phyloP scores from a whole-genome alignment of 768 basidiomycete genomes.

The Polyporus arcularius region DNA sequence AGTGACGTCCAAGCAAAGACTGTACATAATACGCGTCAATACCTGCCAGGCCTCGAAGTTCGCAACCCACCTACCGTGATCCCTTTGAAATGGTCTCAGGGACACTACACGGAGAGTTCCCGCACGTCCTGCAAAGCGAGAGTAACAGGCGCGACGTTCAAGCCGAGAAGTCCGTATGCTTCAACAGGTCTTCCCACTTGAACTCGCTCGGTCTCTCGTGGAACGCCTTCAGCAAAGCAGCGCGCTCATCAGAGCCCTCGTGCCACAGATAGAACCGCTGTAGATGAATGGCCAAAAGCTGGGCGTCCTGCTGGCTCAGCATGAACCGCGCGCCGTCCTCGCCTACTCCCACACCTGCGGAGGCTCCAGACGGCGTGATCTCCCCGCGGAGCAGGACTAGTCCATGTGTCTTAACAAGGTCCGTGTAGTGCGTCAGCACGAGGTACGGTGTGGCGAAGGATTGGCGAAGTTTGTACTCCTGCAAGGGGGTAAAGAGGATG shows the following conservation, averaged over 20 bases:
- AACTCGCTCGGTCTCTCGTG: conserved; percentile 80
- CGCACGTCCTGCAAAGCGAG: not conserved
- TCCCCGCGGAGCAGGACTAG: conserved; percentile 89
- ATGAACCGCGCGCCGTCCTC: conserved; percentile 50
- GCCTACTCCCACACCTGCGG: conserved; percentile 38
- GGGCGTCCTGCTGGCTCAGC: conserved; percentile 80
- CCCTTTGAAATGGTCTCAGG: too few species aligned
- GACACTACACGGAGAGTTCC: not conserved
- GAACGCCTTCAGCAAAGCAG: conserved; percentile 63
- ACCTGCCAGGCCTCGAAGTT: too few species aligned
- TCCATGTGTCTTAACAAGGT: conserved; percentile 77
- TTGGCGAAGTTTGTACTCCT: conserved; percentile 86
- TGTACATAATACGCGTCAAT: not conserved
- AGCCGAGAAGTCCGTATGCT: conserved; percentile 36
- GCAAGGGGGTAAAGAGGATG: conserved; percentile 88
- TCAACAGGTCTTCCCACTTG: conserved; percentile 78
- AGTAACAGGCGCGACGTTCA: not conserved
- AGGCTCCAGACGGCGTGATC: conserved; percentile 69
- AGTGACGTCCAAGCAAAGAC: not conserved
- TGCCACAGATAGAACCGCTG: conserved; percentile 86
- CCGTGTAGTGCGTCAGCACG: conserved; percentile 89
- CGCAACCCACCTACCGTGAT: not conserved
- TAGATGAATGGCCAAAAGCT: conserved; percentile 73
- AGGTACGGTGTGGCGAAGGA: conserved; percentile 91
- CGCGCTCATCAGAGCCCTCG: conserved; percentile 39